phyloP scores from a whole-genome alignment of 1,284 basidiomycete genomes.

The Polyporus tsugae region DNA sequence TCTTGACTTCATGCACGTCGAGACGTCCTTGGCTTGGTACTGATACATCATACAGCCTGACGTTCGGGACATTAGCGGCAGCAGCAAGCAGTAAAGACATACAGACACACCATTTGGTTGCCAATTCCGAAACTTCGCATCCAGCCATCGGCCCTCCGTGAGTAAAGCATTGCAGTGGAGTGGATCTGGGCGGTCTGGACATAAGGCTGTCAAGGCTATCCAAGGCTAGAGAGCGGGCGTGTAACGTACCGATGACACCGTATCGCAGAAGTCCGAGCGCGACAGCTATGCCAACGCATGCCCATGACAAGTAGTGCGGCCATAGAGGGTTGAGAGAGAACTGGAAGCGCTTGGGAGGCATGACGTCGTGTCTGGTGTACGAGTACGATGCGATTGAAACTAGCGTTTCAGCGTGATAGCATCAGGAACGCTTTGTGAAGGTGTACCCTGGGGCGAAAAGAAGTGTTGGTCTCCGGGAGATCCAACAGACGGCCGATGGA shows the following conservation, averaged over 20 bases:
- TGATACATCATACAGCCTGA: slow-evolving; percentile 79
- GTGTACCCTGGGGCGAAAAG: not conserved
- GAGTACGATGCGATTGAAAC: not conserved
- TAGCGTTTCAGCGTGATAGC: not conserved
- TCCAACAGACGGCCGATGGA: not conserved
- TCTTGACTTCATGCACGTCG: slow-evolving; percentile 60
- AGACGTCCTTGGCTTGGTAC: slow-evolving; percentile 64
- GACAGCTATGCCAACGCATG: slow-evolving; percentile 48
- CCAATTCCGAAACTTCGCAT: slow-evolving; percentile 73
- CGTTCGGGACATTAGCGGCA: not conserved
- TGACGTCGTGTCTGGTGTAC: slow-evolving; percentile 26
- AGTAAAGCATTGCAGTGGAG: slow-evolving; percentile 77
- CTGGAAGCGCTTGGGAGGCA: slow-evolving; percentile 40
- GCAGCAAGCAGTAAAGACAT: too few species aligned
- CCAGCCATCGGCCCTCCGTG: slow-evolving; percentile 82
- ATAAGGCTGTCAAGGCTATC: not conserved
- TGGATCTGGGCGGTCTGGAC: slow-evolving; percentile 73
- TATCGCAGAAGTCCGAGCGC: slow-evolving; percentile 55
- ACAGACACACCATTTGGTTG: slow-evolving; percentile 80
- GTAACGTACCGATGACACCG: slow-evolving; percentile 56
- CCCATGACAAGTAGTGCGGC: slow-evolving; percentile 58
- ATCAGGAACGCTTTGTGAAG: not conserved
- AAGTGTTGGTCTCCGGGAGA: not conserved
- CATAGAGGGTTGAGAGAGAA: slow-evolving; percentile 59
- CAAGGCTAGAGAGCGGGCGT: not conserved